Percentiles rank a stretch among this genome's conserved stretches.
Evolutionary conservation across 208 protist species (phyloP).

Genomic region (Trypanosoma brucei): DNA sequence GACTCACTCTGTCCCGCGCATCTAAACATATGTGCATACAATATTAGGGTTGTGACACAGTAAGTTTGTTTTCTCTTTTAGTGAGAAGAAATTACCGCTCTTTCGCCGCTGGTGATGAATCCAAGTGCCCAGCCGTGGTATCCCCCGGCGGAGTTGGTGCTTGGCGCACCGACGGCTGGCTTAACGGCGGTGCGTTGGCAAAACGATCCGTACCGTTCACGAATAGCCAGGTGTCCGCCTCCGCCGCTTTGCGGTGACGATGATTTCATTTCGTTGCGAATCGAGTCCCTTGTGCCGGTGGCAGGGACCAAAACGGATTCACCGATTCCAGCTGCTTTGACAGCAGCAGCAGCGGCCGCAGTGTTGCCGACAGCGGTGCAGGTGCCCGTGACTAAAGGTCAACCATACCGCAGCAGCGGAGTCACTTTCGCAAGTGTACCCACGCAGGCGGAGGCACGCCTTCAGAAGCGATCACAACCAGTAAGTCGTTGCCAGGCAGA

Average conservation of each 20-base stretch:
- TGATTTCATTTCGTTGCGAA: background rate
- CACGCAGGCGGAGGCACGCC: background rate
- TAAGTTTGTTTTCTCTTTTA: background rate
- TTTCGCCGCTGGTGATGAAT: constrained; percentile 27
- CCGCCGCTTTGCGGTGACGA: constrained; percentile 9
- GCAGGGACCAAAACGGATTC: too few species aligned
- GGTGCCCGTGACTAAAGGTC: background rate
- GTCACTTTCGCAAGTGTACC: background rate
- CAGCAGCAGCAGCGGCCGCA: constrained; percentile 19
- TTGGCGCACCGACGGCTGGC: background rate
- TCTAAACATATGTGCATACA: too few species aligned
- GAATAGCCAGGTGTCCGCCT: background rate
- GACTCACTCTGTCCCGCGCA: too few species aligned
- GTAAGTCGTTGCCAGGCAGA: constrained; percentile 1
- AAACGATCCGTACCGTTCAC: constrained; percentile 20
- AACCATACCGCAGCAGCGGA: constrained; percentile 19
- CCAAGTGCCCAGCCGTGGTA: constrained; percentile 32
- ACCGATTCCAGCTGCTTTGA: background rate
- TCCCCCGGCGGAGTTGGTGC: constrained; percentile 13
- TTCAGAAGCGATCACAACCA: background rate
- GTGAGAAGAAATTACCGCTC: constrained; percentile 8
- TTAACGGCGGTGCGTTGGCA: constrained; percentile 7
- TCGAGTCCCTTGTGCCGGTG: background rate
- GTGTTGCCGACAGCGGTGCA: constrained; percentile 5
- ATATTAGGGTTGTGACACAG: too few species aligned